Evolutionary conservation across 129 eudicot species (phyloP), one percentile per base, ranked within the genome.

Genomic region (Scalesia atractyloides): DNA sequence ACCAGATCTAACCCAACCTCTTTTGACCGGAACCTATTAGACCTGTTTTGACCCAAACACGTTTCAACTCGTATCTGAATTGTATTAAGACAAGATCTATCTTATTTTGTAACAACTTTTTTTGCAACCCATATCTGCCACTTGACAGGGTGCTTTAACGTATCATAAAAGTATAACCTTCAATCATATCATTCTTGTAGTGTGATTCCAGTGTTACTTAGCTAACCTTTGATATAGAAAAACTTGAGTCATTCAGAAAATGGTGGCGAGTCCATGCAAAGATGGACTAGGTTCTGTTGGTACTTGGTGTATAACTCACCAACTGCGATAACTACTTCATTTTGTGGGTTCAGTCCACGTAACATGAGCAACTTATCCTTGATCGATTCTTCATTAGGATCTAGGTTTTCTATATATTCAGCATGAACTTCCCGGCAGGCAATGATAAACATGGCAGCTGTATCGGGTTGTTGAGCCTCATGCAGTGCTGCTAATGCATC

Each of bases 211-310:
- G 13, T 0, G 10, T 14, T 5, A 2, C n/a, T 56, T 58, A 3
- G 49, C 43, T 69, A 10, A 17, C 13, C 22, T 34, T 50, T 50
- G 3, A 34, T 62, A 44, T 9, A 2, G 26, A 12, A n/a, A 69
- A 19, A 22, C 19, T 1, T 26, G 14, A 44, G 18, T 82, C 47
- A 91, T 68, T 93, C 92, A 1, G 84, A 76, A 66, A 66, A 82
- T 1, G 90, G 98, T 13, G 71, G 91, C 0, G 92, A 93, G 69
- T 94, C 97, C 98, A 94, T 90, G 79, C 98, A 94, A 41, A 94
- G 77, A 78, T 94, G 97, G 50, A 94, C 95, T 17, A 94, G 75
- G 73, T 88, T 86, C 82, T 96, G 86, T 68, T 94, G 97, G 80
- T 90, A 94, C 79, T 90, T 89, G 15, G 91, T 87, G 64, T 77